Evolutionary conservation across 2,329 filamentous ascomycete genomes (phyloP).

Genomic region (Arthrobotrys conoides): DNA sequence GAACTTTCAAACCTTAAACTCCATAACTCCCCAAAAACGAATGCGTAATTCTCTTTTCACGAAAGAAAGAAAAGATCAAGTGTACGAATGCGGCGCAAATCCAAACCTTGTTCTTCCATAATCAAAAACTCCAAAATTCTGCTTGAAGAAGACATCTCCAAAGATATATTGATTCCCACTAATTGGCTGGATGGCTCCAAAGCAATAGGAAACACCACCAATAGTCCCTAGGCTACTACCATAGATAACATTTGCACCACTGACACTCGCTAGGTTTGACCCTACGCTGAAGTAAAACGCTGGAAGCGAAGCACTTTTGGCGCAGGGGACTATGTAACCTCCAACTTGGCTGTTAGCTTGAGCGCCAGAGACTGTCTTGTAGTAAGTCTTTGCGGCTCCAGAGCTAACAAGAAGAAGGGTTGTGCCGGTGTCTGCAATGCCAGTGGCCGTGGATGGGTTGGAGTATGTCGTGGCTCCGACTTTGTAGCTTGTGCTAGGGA

Average conservation of each 20-base stretch:
- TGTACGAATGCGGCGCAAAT: conserved; percentile 64
- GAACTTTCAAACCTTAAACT: not conserved
- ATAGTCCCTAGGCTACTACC: conserved; percentile 40
- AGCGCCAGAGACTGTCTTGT: conserved; percentile 69
- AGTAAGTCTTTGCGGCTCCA: conserved; percentile 71
- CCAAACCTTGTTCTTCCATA: conserved; percentile 77
- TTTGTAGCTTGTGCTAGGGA: conserved; percentile 73
- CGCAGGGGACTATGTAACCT: conserved; percentile 47
- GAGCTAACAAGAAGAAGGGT: conserved; percentile 75
- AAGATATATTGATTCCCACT: conserved; percentile 75
- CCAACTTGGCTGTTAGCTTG: conserved; percentile 40
- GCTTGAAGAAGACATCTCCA: conserved; percentile 88
- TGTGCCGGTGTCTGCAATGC: conserved; percentile 75
- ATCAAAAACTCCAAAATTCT: conserved; percentile 89
- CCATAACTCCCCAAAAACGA: not conserved
- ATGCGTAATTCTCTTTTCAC: not conserved
- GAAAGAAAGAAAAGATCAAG: not conserved
- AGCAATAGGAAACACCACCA: conserved; percentile 27
- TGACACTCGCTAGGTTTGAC: conserved; percentile 16
- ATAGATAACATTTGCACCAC: conserved; percentile 39
- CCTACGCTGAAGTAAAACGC: conserved; percentile 46
- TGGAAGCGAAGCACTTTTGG: conserved; percentile 5
- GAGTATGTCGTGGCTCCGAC: conserved; percentile 70
- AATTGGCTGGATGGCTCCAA: conserved; percentile 49
- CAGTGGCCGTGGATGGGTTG: conserved; percentile 68